Base-by-base conservation (phyloP, 805 yeast species). In the Zygotorulaspora danielsina region DNA sequence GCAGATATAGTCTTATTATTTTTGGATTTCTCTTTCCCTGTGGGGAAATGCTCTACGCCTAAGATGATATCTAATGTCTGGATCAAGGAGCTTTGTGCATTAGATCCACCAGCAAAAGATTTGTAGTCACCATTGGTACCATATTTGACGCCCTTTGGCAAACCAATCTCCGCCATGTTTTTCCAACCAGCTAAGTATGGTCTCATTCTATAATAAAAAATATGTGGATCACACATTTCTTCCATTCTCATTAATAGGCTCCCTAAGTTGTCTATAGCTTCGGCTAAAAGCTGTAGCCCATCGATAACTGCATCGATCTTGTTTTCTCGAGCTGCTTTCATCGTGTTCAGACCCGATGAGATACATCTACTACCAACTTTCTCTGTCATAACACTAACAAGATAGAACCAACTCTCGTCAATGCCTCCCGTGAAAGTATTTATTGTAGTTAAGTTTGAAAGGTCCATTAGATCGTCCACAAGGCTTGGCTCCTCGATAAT, bases 111-210 rank as follows among this genome's bases (percentile, higher is more conserved):
- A 12, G 95, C 72, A 59, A 74, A 81, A 22, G 63, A 57, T 50
- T 81, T 67, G 35, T 78, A 81, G 19, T 50, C 60, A 2, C 60
- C 55, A 54, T 80, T 87, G 38, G 73, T 69, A 18, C 94, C 95
- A 57, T 89, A 89, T 34, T 71, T 66, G 1, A 89, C 81, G 1
- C 97, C 97, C 42, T 79, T 63, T 10, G 79, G 79, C 42, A 89
- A 70, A 0, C 97, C 97, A 2, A 81, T 88, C 40, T 78, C 86
- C 18, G 75, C 77, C 96, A 90, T 89, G 55, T 85, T 85, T 57
- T 79, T 80, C 94, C 96, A 90, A 2, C 97, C 97, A 1, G 96
- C 96, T 48, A 90, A 67, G 53, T 75, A 89, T 1, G 97, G 97
- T 55, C 97, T 73, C 32, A 89, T 73, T 44, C 90, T 75, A 67